phyloP scores from a whole-genome alignment of 2,329 filamentous ascomycete species.

The Pseudogymnoascus sp. region DNA sequence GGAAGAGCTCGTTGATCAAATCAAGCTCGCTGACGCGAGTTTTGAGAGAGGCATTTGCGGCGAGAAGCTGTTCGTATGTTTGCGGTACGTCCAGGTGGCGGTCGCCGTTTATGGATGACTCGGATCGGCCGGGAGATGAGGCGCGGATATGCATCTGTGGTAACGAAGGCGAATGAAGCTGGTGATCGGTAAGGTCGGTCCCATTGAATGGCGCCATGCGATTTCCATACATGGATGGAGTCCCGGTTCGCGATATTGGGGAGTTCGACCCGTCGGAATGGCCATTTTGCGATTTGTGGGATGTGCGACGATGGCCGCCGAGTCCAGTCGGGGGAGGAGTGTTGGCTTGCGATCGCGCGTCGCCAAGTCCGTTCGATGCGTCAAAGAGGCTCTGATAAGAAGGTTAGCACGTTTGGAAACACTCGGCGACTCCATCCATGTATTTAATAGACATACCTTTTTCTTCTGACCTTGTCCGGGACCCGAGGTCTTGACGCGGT shows the following conservation, averaged over 20 bases:
- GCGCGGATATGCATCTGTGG: constrained; percentile 45
- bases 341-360: constrained; percentile 45
- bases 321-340: constrained; percentile 46
- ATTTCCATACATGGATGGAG: constrained; percentile 66
- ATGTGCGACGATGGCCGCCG: constrained; percentile 54
- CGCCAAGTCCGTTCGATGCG: constrained; percentile 49
- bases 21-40: constrained; percentile 93
- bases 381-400: constrained; percentile 32
- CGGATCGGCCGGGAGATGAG: constrained; percentile 50
- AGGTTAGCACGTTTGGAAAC: constrained; percentile 17
- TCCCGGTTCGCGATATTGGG: constrained; percentile 71
- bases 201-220: constrained; percentile 74
- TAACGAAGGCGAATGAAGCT: constrained; percentile 50
- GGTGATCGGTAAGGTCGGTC: constrained; percentile 56
- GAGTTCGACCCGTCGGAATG: constrained; percentile 69
- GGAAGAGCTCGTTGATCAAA: constrained; percentile 81
- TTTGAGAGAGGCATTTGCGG: constrained; percentile 79
- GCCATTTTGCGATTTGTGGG: constrained; percentile 65
- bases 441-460: constrained; percentile 54
- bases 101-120: constrained; percentile 44
- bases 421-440: constrained; percentile 20
- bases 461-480: constrained; percentile 69
- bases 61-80: constrained; percentile 71
- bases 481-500: constrained; percentile 83
- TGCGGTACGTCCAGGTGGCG: constrained; percentile 64